Conservation (phyloP, 2,329 filamentous ascomycete genomes). For the Nectriaceae sp. region DNA sequence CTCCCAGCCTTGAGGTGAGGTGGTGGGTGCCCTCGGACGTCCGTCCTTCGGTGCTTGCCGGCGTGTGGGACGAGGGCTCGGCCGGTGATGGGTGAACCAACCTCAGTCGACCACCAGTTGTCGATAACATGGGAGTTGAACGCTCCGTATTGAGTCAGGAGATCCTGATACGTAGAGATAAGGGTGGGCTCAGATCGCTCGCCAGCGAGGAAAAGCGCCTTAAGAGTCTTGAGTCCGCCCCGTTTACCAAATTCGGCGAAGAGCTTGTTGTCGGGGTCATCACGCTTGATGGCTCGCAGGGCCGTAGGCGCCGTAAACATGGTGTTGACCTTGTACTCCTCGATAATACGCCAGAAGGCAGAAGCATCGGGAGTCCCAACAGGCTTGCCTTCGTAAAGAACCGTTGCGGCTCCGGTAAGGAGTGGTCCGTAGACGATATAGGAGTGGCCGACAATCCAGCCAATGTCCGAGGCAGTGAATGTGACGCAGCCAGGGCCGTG, state of each 20-base stretch:
- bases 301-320: slow-evolving; percentile 88
- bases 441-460: slow-evolving; percentile 71
- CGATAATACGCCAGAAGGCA: slow-evolving; percentile 84
- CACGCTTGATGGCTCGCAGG: slow-evolving; percentile 81
- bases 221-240: slow-evolving; percentile 71
- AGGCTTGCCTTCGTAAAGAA: slow-evolving; percentile 93
- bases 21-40: slow-evolving; percentile 38
- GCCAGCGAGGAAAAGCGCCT: slow-evolving; percentile 81
- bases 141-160: slow-evolving; percentile 68
- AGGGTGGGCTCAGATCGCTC: slow-evolving; percentile 89
- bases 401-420: slow-evolving; percentile 79
- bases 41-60: slow-evolving; percentile 53
- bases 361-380: slow-evolving; percentile 85
- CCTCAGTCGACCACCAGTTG: slow-evolving; percentile 65
- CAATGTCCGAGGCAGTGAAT: slow-evolving; percentile 80
- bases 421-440: slow-evolving; percentile 91
- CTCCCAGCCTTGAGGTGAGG: slow-evolving; percentile 77
- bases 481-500: slow-evolving; percentile 78
- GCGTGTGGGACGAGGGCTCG: slow-evolving; percentile 58
- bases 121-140: slow-evolving; percentile 58
- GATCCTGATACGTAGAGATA: slow-evolving; percentile 75
- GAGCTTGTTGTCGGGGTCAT: slow-evolving; percentile 73
- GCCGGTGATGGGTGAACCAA: slow-evolving; percentile 60
- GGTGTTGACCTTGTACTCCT: slow-evolving; percentile 81
- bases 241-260: slow-evolving; percentile 64